Conservation (phyloP, 768 basidiomycete species). For the Suillus subaureus region DNA sequence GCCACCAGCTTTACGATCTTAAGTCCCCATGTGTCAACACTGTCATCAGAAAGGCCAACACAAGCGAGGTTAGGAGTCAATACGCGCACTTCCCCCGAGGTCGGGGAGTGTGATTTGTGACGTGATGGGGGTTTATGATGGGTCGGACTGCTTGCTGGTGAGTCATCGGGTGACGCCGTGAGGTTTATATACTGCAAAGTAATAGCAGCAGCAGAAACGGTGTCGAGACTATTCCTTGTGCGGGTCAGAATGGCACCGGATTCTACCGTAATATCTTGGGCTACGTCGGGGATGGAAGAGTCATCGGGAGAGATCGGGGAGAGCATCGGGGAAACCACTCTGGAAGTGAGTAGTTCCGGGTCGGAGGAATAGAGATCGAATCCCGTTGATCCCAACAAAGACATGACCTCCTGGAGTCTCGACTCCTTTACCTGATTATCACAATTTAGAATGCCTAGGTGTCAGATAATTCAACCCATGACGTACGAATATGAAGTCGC, state of each 20-base stretch:
- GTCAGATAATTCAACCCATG: not conserved
- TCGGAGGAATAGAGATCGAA: conserved; percentile 65
- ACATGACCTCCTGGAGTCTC: conserved; percentile 63
- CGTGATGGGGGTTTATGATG: conserved; percentile 25
- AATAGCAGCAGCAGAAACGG: conserved; percentile 20
- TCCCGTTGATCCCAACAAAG: conserved; percentile 58
- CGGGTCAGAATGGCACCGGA: conserved; percentile 52
- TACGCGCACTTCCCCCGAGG: conserved; percentile 59
- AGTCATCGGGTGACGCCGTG: conserved; percentile 8
- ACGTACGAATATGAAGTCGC: conserved; percentile 80
- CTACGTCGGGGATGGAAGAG: conserved; percentile 31
- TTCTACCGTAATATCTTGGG: conserved; percentile 33
- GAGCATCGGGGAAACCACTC: conserved; percentile 33
- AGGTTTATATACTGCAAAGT: conserved; percentile 12
- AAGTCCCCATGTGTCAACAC: conserved; percentile 70
- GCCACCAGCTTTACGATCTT: conserved; percentile 80
- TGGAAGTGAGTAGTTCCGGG: conserved; percentile 36
- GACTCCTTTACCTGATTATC: conserved; percentile 62
- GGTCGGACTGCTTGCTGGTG: conserved; percentile 11
- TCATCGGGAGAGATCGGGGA: conserved; percentile 34
- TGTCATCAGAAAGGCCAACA: conserved; percentile 71
- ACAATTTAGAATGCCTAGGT: conserved; percentile 7
- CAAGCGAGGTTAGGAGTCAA: conserved; percentile 75
- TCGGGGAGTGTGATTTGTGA: conserved; percentile 54
- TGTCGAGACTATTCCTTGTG: conserved; percentile 42